Conservation (phyloP, 139 green algal genomes). For the Yamagishiella unicocca region DNA sequence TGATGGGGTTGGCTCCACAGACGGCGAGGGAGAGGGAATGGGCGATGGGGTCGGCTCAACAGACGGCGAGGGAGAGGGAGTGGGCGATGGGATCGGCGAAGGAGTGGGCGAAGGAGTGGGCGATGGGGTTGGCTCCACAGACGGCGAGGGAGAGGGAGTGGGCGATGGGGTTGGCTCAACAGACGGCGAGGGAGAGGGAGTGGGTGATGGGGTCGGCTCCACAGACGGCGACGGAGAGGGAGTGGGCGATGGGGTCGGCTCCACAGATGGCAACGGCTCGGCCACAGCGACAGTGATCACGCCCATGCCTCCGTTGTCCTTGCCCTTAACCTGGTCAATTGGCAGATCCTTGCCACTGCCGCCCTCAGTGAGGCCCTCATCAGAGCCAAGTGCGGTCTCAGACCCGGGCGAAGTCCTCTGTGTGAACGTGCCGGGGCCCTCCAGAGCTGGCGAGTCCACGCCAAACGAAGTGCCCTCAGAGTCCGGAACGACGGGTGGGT, state of each 20-base stretch:
- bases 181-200: not conserved
- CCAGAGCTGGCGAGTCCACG: not conserved
- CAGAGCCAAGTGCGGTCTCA: not conserved
- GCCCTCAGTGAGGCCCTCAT: not conserved
- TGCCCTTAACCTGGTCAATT: not conserved
- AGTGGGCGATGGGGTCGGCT: not conserved
- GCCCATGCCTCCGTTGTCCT: not conserved
- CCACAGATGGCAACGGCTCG: not conserved
- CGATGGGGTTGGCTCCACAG: not conserved
- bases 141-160: not conserved
- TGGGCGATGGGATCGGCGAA: not conserved
- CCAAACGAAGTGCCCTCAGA: not conserved
- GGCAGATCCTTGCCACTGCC: constrained; percentile 3
- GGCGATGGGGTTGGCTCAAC: not conserved
- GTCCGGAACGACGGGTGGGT: not conserved
- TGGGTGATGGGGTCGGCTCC: not conserved
- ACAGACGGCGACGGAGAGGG: not conserved
- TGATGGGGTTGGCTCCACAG: not conserved
- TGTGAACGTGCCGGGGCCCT: constrained; percentile 1
- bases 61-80: not conserved
- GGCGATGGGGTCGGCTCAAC: not conserved
- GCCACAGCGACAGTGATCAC: not conserved
- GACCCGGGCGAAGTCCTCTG: not conserved
- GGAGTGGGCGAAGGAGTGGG: not conserved
- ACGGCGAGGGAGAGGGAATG: not conserved